phyloP scores from a whole-genome alignment of 345 rosid species.

The Hevea brasiliensis region DNA sequence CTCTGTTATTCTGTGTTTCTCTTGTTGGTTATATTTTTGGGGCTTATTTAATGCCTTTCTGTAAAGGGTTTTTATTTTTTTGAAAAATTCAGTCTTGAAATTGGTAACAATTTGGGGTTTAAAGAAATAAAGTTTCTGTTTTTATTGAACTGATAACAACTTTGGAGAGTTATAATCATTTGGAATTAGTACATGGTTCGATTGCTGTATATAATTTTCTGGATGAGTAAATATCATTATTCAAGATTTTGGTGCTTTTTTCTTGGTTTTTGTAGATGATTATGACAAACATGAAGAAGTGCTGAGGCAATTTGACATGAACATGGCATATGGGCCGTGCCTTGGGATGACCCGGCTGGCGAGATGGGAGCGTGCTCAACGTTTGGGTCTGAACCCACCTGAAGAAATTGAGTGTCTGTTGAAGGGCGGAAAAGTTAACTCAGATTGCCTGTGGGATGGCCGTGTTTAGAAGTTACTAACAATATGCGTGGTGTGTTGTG shows the following conservation, averaged over 20 bases:
- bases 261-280: slow-evolving; percentile 35
- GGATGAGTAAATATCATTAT: no score
- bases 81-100: no score
- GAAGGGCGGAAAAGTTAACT: slow-evolving; percentile 43
- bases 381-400: slow-evolving; percentile 68
- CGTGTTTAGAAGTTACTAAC: slow-evolving; percentile 38
- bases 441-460: slow-evolving; percentile 69
- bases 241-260: background rate
- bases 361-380: slow-evolving; percentile 77
- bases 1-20: background rate
- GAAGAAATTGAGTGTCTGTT: slow-evolving; percentile 46
- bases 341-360: slow-evolving; percentile 64
- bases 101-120: no score
- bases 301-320: slow-evolving; percentile 76
- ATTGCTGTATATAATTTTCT: no score
- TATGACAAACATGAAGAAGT: slow-evolving; percentile 45
- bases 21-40: background rate
- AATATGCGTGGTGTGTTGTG: background rate
- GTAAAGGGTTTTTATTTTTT: no score
- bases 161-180: no score
- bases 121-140: no score
- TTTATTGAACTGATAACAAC: no score
- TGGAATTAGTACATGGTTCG: no score
- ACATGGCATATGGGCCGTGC: slow-evolving; percentile 81
- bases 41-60: background rate